Evolutionary conservation across 2,329 filamentous ascomycete genomes (phyloP).

Genomic region (Alternaria infectoria): DNA sequence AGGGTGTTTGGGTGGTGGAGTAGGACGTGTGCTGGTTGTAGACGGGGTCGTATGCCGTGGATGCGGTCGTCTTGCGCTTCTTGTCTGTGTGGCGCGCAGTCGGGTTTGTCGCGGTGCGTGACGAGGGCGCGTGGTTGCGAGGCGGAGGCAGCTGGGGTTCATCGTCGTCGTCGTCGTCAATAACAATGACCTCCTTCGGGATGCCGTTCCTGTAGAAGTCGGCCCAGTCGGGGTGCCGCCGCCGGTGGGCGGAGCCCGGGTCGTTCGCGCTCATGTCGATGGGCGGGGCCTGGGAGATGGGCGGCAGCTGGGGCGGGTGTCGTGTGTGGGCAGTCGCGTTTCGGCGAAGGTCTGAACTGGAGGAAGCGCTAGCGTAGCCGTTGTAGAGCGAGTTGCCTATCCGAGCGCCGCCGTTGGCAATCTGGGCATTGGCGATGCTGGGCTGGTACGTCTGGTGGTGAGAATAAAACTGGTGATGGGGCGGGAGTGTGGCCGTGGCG

Average conservation of each 20-base stretch:
- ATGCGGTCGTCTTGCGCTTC: slow-evolving; percentile 72
- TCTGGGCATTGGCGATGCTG: slow-evolving; percentile 43
- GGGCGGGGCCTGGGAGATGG: slow-evolving; percentile 27
- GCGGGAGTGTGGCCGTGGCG: slow-evolving; percentile 50
- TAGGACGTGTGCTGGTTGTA: slow-evolving; percentile 74
- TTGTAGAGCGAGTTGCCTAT: slow-evolving; percentile 48
- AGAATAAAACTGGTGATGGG: slow-evolving; percentile 50
- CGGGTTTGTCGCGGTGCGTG: slow-evolving; percentile 50
- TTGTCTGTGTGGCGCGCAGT: slow-evolving; percentile 67
- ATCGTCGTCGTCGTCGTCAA: slow-evolving; percentile 58
- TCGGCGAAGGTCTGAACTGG: slow-evolving; percentile 46
- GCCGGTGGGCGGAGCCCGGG: slow-evolving; percentile 22
- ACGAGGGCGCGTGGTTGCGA: slow-evolving; percentile 27
- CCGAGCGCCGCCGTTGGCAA: slow-evolving; percentile 40
- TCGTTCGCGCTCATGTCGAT: slow-evolving; percentile 34
- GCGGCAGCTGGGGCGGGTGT: slow-evolving; percentile 42
- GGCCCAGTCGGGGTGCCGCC: slow-evolving; percentile 48
- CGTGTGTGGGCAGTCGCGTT: slow-evolving; percentile 43
- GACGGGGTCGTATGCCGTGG: slow-evolving; percentile 69
- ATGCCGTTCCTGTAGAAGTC: slow-evolving; percentile 54
- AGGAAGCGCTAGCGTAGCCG: slow-evolving; percentile 47
- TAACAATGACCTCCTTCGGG: slow-evolving; percentile 60
- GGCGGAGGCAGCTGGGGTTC: slow-evolving; percentile 25
- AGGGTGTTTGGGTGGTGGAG: slow-evolving; percentile 75
- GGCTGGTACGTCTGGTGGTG: slow-evolving; percentile 49